Base-by-base conservation (phyloP, 176 grass and related monocot genomes). In the Carex scoparia region DNA sequence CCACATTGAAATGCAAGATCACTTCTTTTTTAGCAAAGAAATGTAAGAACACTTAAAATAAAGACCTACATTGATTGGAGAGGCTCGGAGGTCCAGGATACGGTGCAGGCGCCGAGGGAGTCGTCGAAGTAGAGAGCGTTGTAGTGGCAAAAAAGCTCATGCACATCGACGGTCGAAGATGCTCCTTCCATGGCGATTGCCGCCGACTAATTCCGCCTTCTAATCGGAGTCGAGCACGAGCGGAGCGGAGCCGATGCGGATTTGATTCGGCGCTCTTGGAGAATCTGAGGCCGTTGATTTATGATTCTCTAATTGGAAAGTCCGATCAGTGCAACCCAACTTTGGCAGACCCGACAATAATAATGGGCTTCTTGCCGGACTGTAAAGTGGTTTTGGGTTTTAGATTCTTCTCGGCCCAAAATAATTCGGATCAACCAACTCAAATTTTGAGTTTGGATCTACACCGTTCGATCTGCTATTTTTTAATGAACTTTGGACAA, bases 111-210 rank as follows among this genome's bases (percentile, higher is more conserved):
- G 46, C 35, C 89, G 38, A 95, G 90, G 55, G 87, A 72, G 16
- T 86, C 87, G 1, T 57, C 87, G 91, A 95, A 95, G 89, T 95
- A 95, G 83, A 95, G 87, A 66, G 7, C 3, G 80, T 89, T 90
- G 87, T 91, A 95, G 83, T 91, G 87, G 27, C 48, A 10, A 84
- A 95, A 95, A 35, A 95, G 89, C 23, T 68, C 64, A 59, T 61
- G 37, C 11, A 89, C 58, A 79, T 95, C 91, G 54, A 89, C 85
- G 14, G 28, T 87, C 55, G 85, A 82, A 40, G 87, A 83, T 46
- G 12, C 69, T 33, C 55, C 71, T 46, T 61, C 54, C 40, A 86
- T 83, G 65, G 2, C 38, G 74, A 74, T 18, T 77, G 66, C 79
- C 69, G 51, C 10, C 27, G 49, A 10, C 5, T 15, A 7, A 46